phyloP scores from a whole-genome alignment of 306 rosid genomes.

The Prunus mongolica region DNA sequence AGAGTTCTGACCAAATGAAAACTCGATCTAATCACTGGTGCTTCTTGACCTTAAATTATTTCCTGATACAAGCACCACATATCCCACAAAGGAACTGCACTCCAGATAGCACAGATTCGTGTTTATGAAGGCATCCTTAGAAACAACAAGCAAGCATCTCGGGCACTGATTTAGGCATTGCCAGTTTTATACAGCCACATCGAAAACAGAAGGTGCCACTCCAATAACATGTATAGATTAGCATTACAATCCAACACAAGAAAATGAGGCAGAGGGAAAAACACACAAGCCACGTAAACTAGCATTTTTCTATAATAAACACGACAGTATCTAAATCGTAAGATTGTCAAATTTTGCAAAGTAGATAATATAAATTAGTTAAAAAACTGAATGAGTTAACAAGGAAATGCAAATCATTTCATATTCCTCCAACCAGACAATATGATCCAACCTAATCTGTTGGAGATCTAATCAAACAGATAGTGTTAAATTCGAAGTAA shows the following conservation, averaged over 20 bases:
- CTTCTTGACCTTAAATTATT: background rate
- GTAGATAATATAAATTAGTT: background rate
- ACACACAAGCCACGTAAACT: rapidly evolving
- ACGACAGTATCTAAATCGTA: background rate
- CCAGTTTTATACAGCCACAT: background rate
- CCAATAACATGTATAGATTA: too few species aligned
- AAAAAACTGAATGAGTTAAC: background rate
- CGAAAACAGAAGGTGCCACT: background rate
- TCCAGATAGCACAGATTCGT: background rate
- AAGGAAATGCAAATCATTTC: background rate
- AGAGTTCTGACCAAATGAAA: too few species aligned
- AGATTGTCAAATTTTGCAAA: background rate
- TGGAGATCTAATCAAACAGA: constrained; percentile 5
- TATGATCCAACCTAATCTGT: background rate
- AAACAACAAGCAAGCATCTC: too few species aligned
- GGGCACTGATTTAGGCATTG: background rate
- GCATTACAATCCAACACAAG: too few species aligned
- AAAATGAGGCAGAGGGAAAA: too few species aligned
- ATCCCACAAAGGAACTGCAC: background rate
- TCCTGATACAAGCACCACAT: background rate
- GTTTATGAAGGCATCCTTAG: too few species aligned
- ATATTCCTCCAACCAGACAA: background rate
- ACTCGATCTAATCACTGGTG: background rate
- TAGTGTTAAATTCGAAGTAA: background rate
- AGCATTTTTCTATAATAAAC: too few species aligned